Conservation (phyloP, 768 basidiomycete species). For the Lentinula detonsa region DNA sequence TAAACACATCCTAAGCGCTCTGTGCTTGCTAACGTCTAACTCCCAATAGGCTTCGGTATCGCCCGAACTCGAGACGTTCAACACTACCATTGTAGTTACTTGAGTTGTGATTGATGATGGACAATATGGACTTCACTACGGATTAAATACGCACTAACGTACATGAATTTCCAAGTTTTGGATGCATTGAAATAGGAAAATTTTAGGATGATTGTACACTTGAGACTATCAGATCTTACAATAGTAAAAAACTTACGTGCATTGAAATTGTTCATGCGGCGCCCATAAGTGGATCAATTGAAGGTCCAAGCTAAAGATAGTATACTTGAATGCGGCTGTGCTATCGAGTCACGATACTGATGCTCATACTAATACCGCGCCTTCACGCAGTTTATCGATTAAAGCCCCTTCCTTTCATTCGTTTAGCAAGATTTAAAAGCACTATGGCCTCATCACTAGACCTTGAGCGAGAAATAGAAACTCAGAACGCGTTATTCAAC, state of each 20-base stretch:
- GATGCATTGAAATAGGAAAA: too few relatives aligned
- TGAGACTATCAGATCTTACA: too few relatives aligned
- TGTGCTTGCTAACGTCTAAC: neutral
- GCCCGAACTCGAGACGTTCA: neutral
- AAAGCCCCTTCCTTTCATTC: constrained; percentile 10
- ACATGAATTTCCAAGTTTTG: too few relatives aligned
- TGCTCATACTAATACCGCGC: neutral
- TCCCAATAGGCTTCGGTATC: neutral
- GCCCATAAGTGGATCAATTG: too few relatives aligned
- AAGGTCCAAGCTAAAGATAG: too few relatives aligned
- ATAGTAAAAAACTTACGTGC: too few relatives aligned
- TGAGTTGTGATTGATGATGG: neutral
- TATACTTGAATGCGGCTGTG: neutral
- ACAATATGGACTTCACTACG: neutral
- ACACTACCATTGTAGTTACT: constrained; percentile 1
- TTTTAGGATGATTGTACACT: too few relatives aligned
- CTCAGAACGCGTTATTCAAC: constrained; percentile 54
- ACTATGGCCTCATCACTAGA: constrained; percentile 35
- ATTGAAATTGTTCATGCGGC: too few relatives aligned
- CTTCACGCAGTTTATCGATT: constrained; percentile 26
- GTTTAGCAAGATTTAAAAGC: constrained; percentile 10
- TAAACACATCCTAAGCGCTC: neutral
- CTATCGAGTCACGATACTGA: neutral
- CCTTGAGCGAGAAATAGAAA: constrained; percentile 48
- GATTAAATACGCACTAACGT: neutral